A percentile compares a stretch with the other conserved stretches of the same genome.
Evolutionary conservation across 108 stramenopile species (phyloP).

Genomic region (Poteriospumella lacustris): DNA sequence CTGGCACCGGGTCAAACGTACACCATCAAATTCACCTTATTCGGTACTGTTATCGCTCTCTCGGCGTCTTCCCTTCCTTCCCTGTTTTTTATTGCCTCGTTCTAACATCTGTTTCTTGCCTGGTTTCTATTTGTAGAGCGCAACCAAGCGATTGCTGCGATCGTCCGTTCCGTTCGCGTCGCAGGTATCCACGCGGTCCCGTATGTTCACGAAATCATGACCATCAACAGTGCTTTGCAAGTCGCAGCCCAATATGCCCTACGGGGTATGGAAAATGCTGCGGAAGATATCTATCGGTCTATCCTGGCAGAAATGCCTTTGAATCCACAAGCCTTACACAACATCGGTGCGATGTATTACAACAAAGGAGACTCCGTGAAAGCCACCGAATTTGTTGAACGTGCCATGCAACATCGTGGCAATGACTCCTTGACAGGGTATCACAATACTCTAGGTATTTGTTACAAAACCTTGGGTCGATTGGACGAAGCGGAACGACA

Average conservation of each 20-base stretch:
- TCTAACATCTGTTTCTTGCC: not conserved
- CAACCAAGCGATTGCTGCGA: not conserved
- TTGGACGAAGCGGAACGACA: not conserved
- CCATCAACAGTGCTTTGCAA: not conserved
- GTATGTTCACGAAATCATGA: not conserved
- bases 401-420: not conserved
- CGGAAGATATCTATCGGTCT: slow-evolving; percentile 1
- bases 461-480: not conserved
- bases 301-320: not conserved
- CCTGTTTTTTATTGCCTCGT: not conserved
- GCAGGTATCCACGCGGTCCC: not conserved
- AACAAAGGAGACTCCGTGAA: not conserved
- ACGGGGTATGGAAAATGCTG: not conserved
- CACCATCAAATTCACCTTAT: not conserved
- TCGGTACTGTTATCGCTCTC: not conserved
- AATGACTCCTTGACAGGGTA: not conserved
- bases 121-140: not conserved
- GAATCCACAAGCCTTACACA: not conserved
- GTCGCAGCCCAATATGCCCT: not conserved
- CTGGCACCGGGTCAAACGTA: not conserved
- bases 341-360: not conserved
- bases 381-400: not conserved
- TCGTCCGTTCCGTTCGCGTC: not conserved
- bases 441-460: not conserved
- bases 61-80: not conserved